Evolutionary conservation across 139 green algal genomes (phyloP).

Genomic region (Mychonastes homosphaera): DNA sequence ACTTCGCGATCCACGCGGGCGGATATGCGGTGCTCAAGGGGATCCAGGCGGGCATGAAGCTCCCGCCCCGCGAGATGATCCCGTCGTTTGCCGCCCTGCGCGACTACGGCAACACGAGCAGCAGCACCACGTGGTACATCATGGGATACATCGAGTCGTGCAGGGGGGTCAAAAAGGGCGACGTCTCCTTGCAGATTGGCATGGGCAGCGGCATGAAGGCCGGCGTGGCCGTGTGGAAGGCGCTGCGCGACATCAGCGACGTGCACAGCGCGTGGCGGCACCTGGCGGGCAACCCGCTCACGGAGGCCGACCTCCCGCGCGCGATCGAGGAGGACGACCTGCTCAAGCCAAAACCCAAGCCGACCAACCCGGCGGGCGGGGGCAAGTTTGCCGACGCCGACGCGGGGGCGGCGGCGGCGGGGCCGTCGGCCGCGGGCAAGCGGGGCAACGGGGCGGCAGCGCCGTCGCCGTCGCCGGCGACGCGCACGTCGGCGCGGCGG

Average conservation of each 20-base stretch:
- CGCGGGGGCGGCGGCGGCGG: too few relatives aligned
- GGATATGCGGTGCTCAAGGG: constrained; percentile 51
- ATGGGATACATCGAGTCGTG: constrained; percentile 22
- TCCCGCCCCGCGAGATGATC: constrained; percentile 34
- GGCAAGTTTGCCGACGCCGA: too few relatives aligned
- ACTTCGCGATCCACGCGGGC: constrained; percentile 37
- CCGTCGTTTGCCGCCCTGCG: constrained; percentile 37
- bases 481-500: too few relatives aligned
- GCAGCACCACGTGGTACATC: constrained; percentile 30
- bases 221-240: constrained; percentile 14
- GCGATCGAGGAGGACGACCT: too few relatives aligned
- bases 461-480: too few relatives aligned
- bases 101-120: constrained; percentile 46
- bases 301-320: constrained; percentile 16
- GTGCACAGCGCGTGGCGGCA: constrained; percentile 12
- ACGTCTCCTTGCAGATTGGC: constrained; percentile 14
- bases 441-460: too few relatives aligned
- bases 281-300: constrained; percentile 5
- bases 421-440: too few relatives aligned
- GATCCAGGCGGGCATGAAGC: constrained; percentile 29
- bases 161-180: constrained; percentile 14
- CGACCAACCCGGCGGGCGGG: too few relatives aligned
- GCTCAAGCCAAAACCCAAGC: too few relatives aligned
- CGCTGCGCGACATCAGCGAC: constrained; percentile 14
- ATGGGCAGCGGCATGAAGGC: constrained; percentile 18